Base-by-base conservation (phyloP, 352 stramenopile species). In the Pythium volutum region DNA sequence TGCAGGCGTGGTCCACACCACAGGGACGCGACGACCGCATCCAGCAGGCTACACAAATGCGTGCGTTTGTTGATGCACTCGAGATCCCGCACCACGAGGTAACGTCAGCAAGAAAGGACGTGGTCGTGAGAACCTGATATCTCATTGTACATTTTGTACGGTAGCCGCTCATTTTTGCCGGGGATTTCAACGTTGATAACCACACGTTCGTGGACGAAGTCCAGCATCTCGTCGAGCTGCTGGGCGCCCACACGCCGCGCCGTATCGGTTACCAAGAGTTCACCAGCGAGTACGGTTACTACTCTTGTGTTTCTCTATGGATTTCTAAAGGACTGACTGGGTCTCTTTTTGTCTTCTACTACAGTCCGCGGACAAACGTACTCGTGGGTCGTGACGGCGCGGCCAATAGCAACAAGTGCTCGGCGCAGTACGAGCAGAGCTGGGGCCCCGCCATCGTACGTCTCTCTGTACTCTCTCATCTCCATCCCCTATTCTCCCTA, bases 171-270 rank as follows among this genome's bases (percentile, higher is more conserved):
- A 69, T 94, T 23, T 88, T 94, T 65, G 85, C 82, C 2, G 85
- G 82, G 0, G 85, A 94, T 26, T 94, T 94, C 45, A 94, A 94
- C 48, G 81, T 92, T 18, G 85, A 94, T 66, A 92, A 91, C 55
- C 73, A 88, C 48, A 88, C 85, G 29, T 94, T 83, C 55, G 59
- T 67, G 4, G 64, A 75, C 15, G 85, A 94, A 75, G 85, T 94
- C 29, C 67, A 76, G 5, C 57, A 90, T 46, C 25, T 94, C 16
- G 71, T 90, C 2, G 54, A 75, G 10, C 27, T 94, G 34, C 71
- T 94, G 7, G 66, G 72, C 10, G 81, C 82, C 0, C 67, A 77
- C 15, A 67, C 71, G 18, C 82, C 82, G 6, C 55, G 45, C 18
- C 77, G 70, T 41, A 67, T 87, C 7, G 85, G 85, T 20, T 50